A percentile compares a stretch with the other conserved stretches of the same genome.
phyloP scores from a whole-genome alignment of 106 monocot genomes.

The Cymbidium sinense region DNA sequence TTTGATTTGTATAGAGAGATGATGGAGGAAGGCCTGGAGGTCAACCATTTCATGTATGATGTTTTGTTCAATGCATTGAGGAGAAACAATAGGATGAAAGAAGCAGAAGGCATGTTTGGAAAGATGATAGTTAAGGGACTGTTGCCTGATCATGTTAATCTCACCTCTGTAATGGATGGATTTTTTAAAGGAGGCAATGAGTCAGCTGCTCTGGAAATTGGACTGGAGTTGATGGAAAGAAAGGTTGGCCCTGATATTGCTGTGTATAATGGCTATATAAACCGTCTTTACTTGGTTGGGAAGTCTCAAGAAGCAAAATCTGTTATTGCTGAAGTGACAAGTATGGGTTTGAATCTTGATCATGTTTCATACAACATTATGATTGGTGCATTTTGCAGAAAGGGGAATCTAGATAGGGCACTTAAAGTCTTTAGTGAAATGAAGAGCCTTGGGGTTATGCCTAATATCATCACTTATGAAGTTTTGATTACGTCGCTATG shows the following conservation, averaged over 20 bases:
- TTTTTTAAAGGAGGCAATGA: slow-evolving; percentile 61
- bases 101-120: slow-evolving; percentile 49
- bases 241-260: slow-evolving; percentile 51
- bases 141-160: slow-evolving; percentile 59
- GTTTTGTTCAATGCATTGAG: slow-evolving; percentile 70
- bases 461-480: slow-evolving; percentile 68
- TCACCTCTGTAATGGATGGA: slow-evolving; percentile 88
- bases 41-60: slow-evolving; percentile 56
- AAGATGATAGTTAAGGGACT: slow-evolving; percentile 45
- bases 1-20: slow-evolving; percentile 52
- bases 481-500: slow-evolving; percentile 45
- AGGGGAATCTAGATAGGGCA: slow-evolving; percentile 47
- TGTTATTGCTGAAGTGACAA: slow-evolving; percentile 51
- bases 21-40: slow-evolving; percentile 41
- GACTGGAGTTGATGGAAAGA: slow-evolving; percentile 56
- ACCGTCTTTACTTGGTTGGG: slow-evolving; percentile 58
- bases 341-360: slow-evolving; percentile 58
- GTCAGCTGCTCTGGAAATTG: slow-evolving; percentile 50
- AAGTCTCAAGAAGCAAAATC: slow-evolving; percentile 57
- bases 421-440: slow-evolving; percentile 51
- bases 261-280: slow-evolving; percentile 83
- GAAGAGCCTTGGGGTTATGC: slow-evolving; percentile 42
- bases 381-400: slow-evolving; percentile 49
- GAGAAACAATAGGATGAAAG: slow-evolving; percentile 57
- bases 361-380: slow-evolving; percentile 72